Percentiles rank a stretch among this genome's conserved stretches.
These are phyloP conservation scores for Hyphopichia homilentoma DNA, from an alignment of 805 yeast species.

Conservation along the genomic window DNA sequence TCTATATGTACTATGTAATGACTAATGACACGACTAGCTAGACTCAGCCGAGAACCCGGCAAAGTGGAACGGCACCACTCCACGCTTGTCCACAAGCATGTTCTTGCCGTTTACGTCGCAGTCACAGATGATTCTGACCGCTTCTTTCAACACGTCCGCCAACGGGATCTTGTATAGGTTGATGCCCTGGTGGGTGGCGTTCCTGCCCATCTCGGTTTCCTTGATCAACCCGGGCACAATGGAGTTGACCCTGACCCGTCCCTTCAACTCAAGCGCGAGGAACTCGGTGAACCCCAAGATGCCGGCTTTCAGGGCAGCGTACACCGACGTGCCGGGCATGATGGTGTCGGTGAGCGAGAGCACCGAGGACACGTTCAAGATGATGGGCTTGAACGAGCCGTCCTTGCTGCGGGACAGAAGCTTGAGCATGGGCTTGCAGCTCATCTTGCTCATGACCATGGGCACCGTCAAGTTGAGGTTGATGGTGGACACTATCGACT, in stretches of 20 bases:
- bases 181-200: slow-evolving; percentile 18
- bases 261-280: slow-evolving; percentile 56
- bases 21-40: too few relatives aligned
- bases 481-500: slow-evolving; percentile 44
- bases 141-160: slow-evolving; percentile 24
- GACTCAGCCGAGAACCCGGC: too few relatives aligned
- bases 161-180: slow-evolving; percentile 19
- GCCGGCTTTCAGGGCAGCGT: slow-evolving; percentile 71
- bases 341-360: slow-evolving; percentile 39
- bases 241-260: slow-evolving; percentile 58
- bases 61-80: not conserved
- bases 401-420: slow-evolving; percentile 11
- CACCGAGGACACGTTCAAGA: slow-evolving; percentile 67
- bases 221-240: slow-evolving; percentile 64
- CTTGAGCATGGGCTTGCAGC: slow-evolving; percentile 49
- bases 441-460: slow-evolving; percentile 51
- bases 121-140: slow-evolving; percentile 17
- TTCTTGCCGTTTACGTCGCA: slow-evolving; percentile 25
- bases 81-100: not conserved
- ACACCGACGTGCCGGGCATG: slow-evolving; percentile 58
- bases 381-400: slow-evolving; percentile 18
- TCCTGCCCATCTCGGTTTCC: slow-evolving; percentile 63
- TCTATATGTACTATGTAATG: too few relatives aligned
- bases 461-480: slow-evolving; percentile 59
- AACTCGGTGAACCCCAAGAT: slow-evolving; percentile 57